A percentile compares a stretch with the other conserved stretches of the same genome.
These are phyloP conservation scores for Candida sp. DNA, from an alignment of 1,139 yeast genomes.

Conservation along the genomic window DNA sequence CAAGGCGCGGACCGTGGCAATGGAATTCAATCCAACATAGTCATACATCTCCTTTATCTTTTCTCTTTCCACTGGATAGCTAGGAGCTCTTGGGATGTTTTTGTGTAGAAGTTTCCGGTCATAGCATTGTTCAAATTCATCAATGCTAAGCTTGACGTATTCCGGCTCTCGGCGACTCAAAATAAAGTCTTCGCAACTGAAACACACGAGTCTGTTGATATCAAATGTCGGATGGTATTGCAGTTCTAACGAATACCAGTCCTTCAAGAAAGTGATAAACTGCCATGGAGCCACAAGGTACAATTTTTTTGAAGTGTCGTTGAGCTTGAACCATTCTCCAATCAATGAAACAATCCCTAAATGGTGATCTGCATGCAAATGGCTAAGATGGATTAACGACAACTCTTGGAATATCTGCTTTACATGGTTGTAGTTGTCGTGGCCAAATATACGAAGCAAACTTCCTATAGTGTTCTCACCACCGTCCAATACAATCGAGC, in stretches of 20 bases:
- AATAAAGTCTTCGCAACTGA: constrained; percentile 73
- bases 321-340: constrained; percentile 62
- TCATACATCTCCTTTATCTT: constrained; percentile 25
- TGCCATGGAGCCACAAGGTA: constrained; percentile 80
- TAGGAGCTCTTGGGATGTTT: constrained; percentile 23
- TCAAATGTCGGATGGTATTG: constrained; percentile 32
- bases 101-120: constrained; percentile 22
- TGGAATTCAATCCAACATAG: constrained; percentile 30
- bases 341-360: constrained; percentile 79
- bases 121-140: constrained; percentile 35
- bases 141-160: constrained; percentile 29
- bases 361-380: constrained; percentile 98
- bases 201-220: constrained; percentile 48
- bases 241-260: constrained; percentile 68
- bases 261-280: constrained; percentile 66
- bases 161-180: constrained; percentile 26
- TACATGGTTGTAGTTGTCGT: constrained; percentile 23
- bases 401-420: constrained; percentile 54
- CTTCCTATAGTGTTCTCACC: constrained; percentile 94
- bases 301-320: constrained; percentile 34
- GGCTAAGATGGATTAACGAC: constrained; percentile 74
- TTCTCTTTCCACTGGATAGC: constrained; percentile 17
- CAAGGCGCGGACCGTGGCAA: constrained; percentile 73
- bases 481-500: constrained; percentile 74
- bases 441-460: constrained; percentile 64